Evolutionary conservation across 2,329 filamentous ascomycete genomes (phyloP), one percentile per base, ranked within the genome.

Genomic region (Hortaea sp.): DNA sequence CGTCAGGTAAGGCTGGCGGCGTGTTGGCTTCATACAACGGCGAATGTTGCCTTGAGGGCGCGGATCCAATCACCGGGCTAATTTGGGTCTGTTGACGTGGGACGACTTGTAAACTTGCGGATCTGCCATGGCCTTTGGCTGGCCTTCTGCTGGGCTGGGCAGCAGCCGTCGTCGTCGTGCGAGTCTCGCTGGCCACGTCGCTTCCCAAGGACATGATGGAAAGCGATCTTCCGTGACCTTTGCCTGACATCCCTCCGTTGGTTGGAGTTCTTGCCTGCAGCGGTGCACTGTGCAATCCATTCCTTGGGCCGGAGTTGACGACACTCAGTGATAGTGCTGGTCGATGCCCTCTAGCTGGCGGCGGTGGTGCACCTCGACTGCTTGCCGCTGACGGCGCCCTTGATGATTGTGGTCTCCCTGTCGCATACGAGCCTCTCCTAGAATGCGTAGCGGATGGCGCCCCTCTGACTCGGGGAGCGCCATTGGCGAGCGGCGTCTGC

Each of bases 71-170:
- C 6, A 39, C 32, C 5, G 37, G 27, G n/a, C 46, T 37, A 41
- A 29, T 40, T 41, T 48, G 43, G 9, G 45, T 38, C 12, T 51
- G 46, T 28, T 52, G 46, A 42, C 46, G 73, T 41, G 80, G 71
- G 52, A 79, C 63, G 54, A 90, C 83, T 63, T 94, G 88, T 49
- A 94, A 68, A 69, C 88, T 95, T 27, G 86, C 79, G 34, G 88
- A 88, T 44, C 88, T 77, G 41, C 75, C 79, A 70, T 95, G 88
- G 4, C 82, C 78, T 56, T 79, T 79, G 12, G 60, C 62, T 13
- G 78, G 75, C 44, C 78, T 74, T 43, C 62, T 60, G 7, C 59
- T 55, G 6, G 47, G 6, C 10, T 31, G 39, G 10, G 13, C 42
- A 5, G 45, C 28, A 32, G 46, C 41, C 5, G 52, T 53, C 28